Percentiles rank a stretch among this genome's conserved stretches.
Conservation (phyloP, 169 alveolate genomes). For the Plasmodium coatneyi region DNA sequence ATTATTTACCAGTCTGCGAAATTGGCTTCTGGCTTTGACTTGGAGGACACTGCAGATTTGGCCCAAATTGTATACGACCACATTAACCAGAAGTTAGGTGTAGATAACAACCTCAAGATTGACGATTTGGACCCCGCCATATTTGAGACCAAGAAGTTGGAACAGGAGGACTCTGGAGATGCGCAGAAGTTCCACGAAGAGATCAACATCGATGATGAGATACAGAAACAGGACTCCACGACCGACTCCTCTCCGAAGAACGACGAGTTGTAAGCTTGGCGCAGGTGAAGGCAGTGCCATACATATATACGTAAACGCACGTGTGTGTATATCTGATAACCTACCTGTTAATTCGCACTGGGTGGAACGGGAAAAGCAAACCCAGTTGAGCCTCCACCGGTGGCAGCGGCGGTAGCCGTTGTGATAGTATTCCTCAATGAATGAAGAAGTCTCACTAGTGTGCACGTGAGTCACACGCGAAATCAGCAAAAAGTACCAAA, state of each 20-base stretch:
- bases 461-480: neutral
- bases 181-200: slow-evolving; percentile 21
- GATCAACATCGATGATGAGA: slow-evolving; percentile 69
- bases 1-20: slow-evolving; percentile 85
- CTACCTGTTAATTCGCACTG: neutral
- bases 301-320: neutral
- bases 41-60: slow-evolving; percentile 81
- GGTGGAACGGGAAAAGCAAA: neutral
- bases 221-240: slow-evolving; percentile 12
- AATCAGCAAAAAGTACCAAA: neutral
- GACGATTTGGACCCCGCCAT: slow-evolving; percentile 73
- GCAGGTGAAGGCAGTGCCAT: neutral
- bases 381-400: neutral
- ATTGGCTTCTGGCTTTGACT: slow-evolving; percentile 85
- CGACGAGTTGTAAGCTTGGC: slow-evolving; percentile 26
- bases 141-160: slow-evolving; percentile 69
- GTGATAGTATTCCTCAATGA: neutral
- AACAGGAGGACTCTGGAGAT: slow-evolving; percentile 12
- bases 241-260: neutral
- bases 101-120: slow-evolving; percentile 65
- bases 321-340: neutral
- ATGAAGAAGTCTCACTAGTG: neutral
- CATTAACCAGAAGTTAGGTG: slow-evolving; percentile 72
- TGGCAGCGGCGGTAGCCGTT: neutral
- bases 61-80: slow-evolving; percentile 76